Conservation (phyloP, 495 filamentous ascomycete genomes). For the Tuber calosporum region DNA sequence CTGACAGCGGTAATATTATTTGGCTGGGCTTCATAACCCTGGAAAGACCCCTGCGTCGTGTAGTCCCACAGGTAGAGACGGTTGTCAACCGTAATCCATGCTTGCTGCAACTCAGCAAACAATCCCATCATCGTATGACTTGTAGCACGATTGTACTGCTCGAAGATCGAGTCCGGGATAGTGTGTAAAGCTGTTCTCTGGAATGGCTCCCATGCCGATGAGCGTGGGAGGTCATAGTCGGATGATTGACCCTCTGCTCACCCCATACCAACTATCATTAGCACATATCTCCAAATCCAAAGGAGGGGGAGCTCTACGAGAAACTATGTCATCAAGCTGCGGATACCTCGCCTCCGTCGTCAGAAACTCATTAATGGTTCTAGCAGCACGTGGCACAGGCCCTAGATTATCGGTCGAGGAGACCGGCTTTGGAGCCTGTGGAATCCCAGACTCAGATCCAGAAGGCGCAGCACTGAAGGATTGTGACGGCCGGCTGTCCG, state of each 20-base stretch:
- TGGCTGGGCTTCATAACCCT: constrained; percentile 77
- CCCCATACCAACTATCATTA: constrained; percentile 5
- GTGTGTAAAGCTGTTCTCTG: constrained; percentile 71
- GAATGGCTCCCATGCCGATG: constrained; percentile 77
- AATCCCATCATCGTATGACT: constrained; percentile 83
- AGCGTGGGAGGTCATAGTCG: constrained; percentile 70
- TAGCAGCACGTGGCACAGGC: constrained; percentile 70
- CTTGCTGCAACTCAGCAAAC: constrained; percentile 86
- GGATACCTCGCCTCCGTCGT: constrained; percentile 71
- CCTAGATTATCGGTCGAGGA: constrained; percentile 45
- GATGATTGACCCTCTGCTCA: constrained; percentile 70
- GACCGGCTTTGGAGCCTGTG: constrained; percentile 15
- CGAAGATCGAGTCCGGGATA: constrained; percentile 81
- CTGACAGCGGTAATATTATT: constrained; percentile 80
- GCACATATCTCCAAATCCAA: not conserved
- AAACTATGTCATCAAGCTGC: constrained; percentile 80
- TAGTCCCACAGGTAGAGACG: constrained; percentile 97
- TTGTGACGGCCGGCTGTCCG: constrained; percentile 24
- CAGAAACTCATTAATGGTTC: constrained; percentile 74
- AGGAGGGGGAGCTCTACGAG: constrained; percentile 56
- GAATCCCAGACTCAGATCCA: constrained; percentile 4
- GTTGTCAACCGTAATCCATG: constrained; percentile 93
- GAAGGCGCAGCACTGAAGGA: constrained; percentile 8
- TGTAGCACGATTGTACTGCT: constrained; percentile 76
- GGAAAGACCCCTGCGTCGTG: constrained; percentile 47